These are phyloP conservation scores for Stachybotrys echinatus DNA, from an alignment of 2,329 filamentous ascomycete species.

Conservation along the genomic window DNA sequence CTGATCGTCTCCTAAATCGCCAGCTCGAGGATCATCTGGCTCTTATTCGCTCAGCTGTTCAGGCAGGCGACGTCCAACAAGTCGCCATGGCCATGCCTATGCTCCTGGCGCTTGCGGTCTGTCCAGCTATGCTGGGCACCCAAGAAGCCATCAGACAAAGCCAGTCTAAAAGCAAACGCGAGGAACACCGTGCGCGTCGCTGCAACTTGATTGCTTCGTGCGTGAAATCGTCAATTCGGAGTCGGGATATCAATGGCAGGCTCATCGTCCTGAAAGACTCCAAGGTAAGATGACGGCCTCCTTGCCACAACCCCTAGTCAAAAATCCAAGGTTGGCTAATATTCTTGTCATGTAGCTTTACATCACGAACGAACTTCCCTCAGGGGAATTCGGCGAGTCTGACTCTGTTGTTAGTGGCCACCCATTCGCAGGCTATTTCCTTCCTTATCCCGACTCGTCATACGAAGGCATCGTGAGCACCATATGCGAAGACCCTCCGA, in stretches of 20 bases:
- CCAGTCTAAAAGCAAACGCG: conserved; percentile 37
- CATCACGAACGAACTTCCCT: conserved; percentile 18
- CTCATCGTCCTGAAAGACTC: conserved; percentile 39
- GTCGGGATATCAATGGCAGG: conserved; percentile 36
- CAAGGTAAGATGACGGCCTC: conserved; percentile 19
- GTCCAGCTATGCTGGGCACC: conserved; percentile 36
- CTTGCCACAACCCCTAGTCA: no score
- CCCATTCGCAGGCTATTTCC: conserved; percentile 50
- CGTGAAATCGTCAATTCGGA: conserved; percentile 38
- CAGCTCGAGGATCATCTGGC: conserved; percentile 18
- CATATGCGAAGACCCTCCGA: conserved; percentile 41
- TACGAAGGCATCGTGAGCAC: conserved; percentile 42
- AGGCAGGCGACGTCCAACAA: conserved; percentile 17
- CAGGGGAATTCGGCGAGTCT: conserved; percentile 16
- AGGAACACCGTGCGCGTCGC: conserved; percentile 42
- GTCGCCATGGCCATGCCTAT: conserved; percentile 22
- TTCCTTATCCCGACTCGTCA: conserved; percentile 49
- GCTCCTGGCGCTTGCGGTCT: conserved; percentile 20
- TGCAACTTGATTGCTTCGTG: conserved; percentile 42
- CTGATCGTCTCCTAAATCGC: conserved; percentile 13
- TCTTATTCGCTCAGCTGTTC: conserved; percentile 16
- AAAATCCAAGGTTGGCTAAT: not conserved
- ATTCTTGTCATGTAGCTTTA: conserved; percentile 14
- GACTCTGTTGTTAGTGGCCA: conserved; percentile 45
- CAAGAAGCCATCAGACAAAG: conserved; percentile 41